Evolutionary conservation across 352 stramenopile genomes (phyloP), one percentile per base, ranked within the genome.

Genomic region (Plasmopara viticola): DNA sequence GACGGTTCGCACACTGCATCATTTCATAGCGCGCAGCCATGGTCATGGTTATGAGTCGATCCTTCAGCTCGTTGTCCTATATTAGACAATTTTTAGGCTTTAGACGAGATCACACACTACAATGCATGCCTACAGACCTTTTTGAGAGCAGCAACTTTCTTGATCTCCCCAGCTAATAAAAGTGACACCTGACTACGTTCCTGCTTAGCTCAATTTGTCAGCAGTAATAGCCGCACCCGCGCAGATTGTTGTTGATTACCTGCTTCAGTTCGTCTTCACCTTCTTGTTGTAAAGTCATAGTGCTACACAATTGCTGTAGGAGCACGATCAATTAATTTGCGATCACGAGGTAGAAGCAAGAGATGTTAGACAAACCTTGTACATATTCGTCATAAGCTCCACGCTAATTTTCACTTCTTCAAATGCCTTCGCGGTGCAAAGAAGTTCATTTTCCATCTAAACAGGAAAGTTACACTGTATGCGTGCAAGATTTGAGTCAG

Each of bases 341-440:
- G 20, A 25, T 25, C 20, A 25, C 20, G 20, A 25, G 20, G 3
- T 3, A 3, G 3, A 25, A 25, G 20, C 20, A 25, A 25, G 20
- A 25, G 20, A 25, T 25, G 20, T 25, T 25, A 3, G 3, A 25
- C 40, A 14, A 45, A 82, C 72, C 58, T 93, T 93, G 73, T 93
- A 93, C 79, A 93, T 90, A 51, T 86, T 93, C 7, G 79, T 86
- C 68, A 90, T 84, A 8, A 93, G 61, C 33, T 90, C 82, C 10
- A 93, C 82, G 53, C 84, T 93, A 15, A 93, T 61, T 51, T 88
- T 85, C 6, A 93, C 74, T 58, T 82, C 78, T 20, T 88, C 74
- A 28, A 90, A 80, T 9, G 82, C 71, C 48, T 78, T 81, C 14
- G 53, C 56, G 14, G 70, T 87, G 2, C 51, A 73, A 35, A 86